These are phyloP conservation scores for Asterochloris erici DNA, from an alignment of 139 green algal species.

Conservation along the genomic window DNA sequence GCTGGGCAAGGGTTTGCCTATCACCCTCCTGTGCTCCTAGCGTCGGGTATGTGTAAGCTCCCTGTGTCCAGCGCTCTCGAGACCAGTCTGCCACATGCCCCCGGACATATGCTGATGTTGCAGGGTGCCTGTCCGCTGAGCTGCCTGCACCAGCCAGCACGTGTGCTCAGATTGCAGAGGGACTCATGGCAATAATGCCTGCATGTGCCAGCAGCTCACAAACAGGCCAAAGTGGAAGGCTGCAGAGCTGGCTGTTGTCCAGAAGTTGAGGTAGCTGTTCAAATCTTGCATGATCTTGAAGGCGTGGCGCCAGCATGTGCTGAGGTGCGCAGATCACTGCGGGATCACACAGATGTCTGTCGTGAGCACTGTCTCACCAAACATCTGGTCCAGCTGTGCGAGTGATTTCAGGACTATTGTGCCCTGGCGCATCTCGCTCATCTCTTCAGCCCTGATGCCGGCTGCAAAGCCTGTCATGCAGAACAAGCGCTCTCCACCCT, in stretches of 20 bases:
- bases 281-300: not conserved
- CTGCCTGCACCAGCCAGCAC: slow-evolving; percentile 13
- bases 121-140: slow-evolving; percentile 29
- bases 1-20: slow-evolving; percentile 51
- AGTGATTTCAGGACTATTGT: slow-evolving; percentile 45
- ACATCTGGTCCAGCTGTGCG: slow-evolving; percentile 74
- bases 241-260: not conserved
- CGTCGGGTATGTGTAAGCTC: slow-evolving; percentile 75
- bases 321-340: not conserved
- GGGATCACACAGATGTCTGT: no score
- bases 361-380: slow-evolving; percentile 26
- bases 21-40: slow-evolving; percentile 49
- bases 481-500: not conserved
- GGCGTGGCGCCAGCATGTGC: not conserved
- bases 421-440: slow-evolving; percentile 31
- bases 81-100: slow-evolving; percentile 70
- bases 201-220: not conserved
- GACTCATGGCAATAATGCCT: not conserved
- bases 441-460: slow-evolving; percentile 47
- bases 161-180: not conserved
- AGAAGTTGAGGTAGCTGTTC: not conserved
- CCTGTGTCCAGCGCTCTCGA: slow-evolving; percentile 52
- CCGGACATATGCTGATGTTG: slow-evolving; percentile 36
- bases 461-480: slow-evolving; percentile 61
- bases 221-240: not conserved